phyloP scores from a whole-genome alignment of 805 yeast species.

The Wickerhamomyces sydowiorum region DNA sequence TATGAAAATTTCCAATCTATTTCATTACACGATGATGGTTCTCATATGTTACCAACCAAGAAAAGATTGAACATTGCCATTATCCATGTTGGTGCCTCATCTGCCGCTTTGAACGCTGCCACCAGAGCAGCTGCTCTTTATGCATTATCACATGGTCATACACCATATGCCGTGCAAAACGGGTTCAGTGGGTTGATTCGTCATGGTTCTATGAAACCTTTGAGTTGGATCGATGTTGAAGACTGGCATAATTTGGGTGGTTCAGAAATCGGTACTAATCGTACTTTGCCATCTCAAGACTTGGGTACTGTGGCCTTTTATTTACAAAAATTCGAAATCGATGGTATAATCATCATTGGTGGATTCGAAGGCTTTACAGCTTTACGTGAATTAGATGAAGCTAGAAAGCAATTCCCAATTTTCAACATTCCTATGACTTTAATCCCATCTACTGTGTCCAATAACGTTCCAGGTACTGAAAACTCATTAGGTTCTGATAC shows the following conservation, averaged over 20 bases:
- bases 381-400: slow-evolving; percentile 72
- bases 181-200: slow-evolving; percentile 90
- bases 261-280: slow-evolving; percentile 94
- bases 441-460: slow-evolving; percentile 93
- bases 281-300: slow-evolving; percentile 75
- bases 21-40: slow-evolving; percentile 61
- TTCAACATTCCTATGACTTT: slow-evolving; percentile 92
- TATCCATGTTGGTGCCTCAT: slow-evolving; percentile 93
- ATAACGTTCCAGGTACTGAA: slow-evolving; percentile 98
- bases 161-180: slow-evolving; percentile 83
- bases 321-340: slow-evolving; percentile 81
- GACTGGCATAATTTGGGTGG: slow-evolving; percentile 91
- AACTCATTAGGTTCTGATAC: slow-evolving; percentile 95
- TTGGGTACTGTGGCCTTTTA: slow-evolving; percentile 89
- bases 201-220: slow-evolving; percentile 73
- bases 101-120: slow-evolving; percentile 94
- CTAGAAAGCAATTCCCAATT: slow-evolving; percentile 76
- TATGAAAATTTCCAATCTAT: slow-evolving; percentile 64
- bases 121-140: slow-evolving; percentile 86
- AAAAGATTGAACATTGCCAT: slow-evolving; percentile 74
- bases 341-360: slow-evolving; percentile 88
- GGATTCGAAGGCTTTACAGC: slow-evolving; percentile 96
- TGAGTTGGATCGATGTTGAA: slow-evolving; percentile 82
- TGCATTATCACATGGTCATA: slow-evolving; percentile 87
- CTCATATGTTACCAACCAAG: slow-evolving; percentile 52